These are phyloP conservation scores for Colletotrichum liaoningense DNA, from an alignment of 2,329 filamentous ascomycete species.

Conservation along the genomic window DNA sequence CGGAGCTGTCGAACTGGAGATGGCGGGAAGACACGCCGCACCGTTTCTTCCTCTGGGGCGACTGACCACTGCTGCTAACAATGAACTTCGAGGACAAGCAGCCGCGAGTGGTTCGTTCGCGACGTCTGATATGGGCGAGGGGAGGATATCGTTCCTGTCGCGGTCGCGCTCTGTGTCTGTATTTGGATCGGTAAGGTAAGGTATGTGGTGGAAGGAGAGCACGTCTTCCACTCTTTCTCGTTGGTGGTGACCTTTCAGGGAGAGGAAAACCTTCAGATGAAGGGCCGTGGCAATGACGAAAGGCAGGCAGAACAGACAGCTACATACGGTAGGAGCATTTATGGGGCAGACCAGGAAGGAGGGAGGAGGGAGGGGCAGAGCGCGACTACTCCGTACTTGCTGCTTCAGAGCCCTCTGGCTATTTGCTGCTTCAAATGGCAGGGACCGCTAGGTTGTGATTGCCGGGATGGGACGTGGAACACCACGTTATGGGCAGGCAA, in stretches of 20 bases:
- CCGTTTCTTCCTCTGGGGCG: not conserved
- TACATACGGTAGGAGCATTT: conserved; percentile 28
- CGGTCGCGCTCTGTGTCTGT: not conserved
- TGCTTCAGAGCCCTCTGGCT: not conserved
- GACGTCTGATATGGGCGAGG: not conserved
- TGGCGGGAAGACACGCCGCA: not conserved
- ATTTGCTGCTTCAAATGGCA: not conserved
- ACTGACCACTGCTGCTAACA: not conserved
- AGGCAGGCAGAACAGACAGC: conserved; percentile 27
- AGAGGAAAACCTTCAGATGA: conserved; percentile 33
- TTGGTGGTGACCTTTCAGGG: not conserved
- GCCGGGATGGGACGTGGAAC: not conserved
- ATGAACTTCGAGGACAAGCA: no score
- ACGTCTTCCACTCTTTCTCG: not conserved
- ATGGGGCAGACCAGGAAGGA: conserved; percentile 28
- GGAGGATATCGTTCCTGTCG: not conserved
- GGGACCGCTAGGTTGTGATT: not conserved
- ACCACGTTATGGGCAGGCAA: conserved; percentile 2
- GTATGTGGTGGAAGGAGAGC: not conserved
- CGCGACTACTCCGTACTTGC: not conserved
- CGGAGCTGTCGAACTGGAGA: not conserved
- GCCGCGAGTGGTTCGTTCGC: not conserved
- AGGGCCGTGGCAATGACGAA: conserved; percentile 36
- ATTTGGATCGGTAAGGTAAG: not conserved
- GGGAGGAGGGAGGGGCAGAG: conserved; percentile 18